Evolutionary conservation across 2,329 filamentous ascomycete species (phyloP).

Genomic region (Aureobasidium sp.): DNA sequence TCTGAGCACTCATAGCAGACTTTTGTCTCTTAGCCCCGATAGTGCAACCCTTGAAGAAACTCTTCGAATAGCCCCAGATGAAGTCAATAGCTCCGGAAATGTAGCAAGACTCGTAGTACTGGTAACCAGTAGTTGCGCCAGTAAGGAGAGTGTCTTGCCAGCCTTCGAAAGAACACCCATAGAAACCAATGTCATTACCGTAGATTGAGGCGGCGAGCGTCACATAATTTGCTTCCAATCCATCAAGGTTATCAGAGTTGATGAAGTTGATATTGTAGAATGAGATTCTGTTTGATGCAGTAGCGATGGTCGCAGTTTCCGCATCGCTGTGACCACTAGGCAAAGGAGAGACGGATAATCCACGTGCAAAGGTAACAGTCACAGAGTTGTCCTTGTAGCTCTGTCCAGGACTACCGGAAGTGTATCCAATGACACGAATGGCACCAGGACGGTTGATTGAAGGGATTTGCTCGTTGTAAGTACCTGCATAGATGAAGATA

Average conservation of each 20-base stretch:
- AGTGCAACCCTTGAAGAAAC: conserved; percentile 36
- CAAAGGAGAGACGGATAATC: conserved; percentile 33
- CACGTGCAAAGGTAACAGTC: conserved; percentile 27
- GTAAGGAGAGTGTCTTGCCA: conserved; percentile 28
- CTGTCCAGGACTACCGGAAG: conserved; percentile 26
- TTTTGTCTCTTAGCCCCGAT: conserved; percentile 31
- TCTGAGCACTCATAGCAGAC: conserved; percentile 33
- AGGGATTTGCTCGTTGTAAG: conserved; percentile 36
- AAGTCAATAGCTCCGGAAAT: conserved; percentile 38
- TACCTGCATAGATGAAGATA: conserved; percentile 37
- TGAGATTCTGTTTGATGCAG: conserved; percentile 34
- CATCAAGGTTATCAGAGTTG: conserved; percentile 28
- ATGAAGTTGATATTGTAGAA: conserved; percentile 30
- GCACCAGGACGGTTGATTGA: conserved; percentile 35
- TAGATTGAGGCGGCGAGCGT: conserved; percentile 30
- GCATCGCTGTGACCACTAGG: conserved; percentile 35
- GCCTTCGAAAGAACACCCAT: conserved; percentile 26
- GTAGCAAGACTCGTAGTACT: conserved; percentile 34
- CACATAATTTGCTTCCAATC: conserved; percentile 24
- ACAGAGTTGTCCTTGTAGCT: conserved; percentile 34
- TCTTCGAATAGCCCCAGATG: conserved; percentile 38
- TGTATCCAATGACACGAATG: conserved; percentile 32
- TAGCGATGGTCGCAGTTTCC: conserved; percentile 38
- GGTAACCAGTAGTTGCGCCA: conserved; percentile 28
- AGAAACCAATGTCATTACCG: conserved; percentile 28